Evolutionary conservation across 2,329 filamentous ascomycete species (phyloP).

Genomic region (Hyphodiscus sp.): DNA sequence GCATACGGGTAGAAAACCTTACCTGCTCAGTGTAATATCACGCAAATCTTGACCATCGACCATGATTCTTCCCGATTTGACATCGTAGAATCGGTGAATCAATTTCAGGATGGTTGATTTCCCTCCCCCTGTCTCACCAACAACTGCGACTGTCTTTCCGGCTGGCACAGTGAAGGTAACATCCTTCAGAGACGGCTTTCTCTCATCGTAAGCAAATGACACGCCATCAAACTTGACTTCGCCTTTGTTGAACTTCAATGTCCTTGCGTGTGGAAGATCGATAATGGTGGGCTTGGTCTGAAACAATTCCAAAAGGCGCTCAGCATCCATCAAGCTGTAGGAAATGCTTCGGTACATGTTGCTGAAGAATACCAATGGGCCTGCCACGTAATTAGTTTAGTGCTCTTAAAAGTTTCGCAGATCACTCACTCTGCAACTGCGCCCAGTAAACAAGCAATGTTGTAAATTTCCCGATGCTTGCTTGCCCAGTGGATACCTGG

Average conservation of each 20-base stretch:
- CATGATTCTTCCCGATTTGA: constrained; percentile 32
- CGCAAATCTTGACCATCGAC: constrained; percentile 34
- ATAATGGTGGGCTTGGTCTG: constrained; percentile 49
- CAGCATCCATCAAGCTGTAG: constrained; percentile 56
- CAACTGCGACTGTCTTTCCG: constrained; percentile 38
- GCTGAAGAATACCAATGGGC: constrained; percentile 32
- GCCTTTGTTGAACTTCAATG: constrained; percentile 37
- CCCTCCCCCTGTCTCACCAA: constrained; percentile 39
- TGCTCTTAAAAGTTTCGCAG: constrained; percentile 8
- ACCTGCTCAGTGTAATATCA: constrained; percentile 40
- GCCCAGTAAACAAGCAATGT: constrained; percentile 61
- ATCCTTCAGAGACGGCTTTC: constrained; percentile 29
- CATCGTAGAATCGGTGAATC: constrained; percentile 41
- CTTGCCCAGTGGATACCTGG: constrained; percentile 33
- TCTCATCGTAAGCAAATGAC: constrained; percentile 33
- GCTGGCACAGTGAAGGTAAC: constrained; percentile 31
- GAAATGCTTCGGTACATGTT: constrained; percentile 42
- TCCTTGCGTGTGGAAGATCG: constrained; percentile 39
- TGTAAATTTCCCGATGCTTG: constrained; percentile 54
- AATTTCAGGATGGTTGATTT: constrained; percentile 39
- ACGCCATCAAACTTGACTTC: constrained; percentile 30
- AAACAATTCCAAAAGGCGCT: constrained; percentile 51
- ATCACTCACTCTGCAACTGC: constrained; percentile 35
- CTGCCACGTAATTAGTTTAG: constrained; percentile 21
- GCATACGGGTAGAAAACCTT: constrained; percentile 37